These are phyloP conservation scores for Periconia macrospinosa DNA, from an alignment of 2,329 filamentous ascomycete genomes.

Conservation along the genomic window DNA sequence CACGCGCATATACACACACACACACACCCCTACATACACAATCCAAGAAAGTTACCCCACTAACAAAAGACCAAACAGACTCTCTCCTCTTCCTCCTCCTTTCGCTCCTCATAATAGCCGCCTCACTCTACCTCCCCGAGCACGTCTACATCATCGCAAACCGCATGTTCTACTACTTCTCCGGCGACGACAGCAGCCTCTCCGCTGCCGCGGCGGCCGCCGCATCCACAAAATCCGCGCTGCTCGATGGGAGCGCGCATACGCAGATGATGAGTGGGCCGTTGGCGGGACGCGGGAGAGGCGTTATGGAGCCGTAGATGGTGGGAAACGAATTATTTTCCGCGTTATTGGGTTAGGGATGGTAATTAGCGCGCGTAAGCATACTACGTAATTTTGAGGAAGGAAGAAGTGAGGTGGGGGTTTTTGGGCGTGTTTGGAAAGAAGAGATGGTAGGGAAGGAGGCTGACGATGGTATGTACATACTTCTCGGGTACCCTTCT, in stretches of 20 bases:
- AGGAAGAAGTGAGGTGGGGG: too few relatives aligned
- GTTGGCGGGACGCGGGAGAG: slow-evolving; percentile 16
- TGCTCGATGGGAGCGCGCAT: slow-evolving; percentile 13
- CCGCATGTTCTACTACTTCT: slow-evolving; percentile 93
- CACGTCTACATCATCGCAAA: slow-evolving; percentile 81
- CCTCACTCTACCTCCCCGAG: slow-evolving; percentile 89
- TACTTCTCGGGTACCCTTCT: too few relatives aligned
- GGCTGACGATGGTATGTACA: too few relatives aligned
- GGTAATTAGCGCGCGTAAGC: too few relatives aligned
- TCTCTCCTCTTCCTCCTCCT: slow-evolving; percentile 88
- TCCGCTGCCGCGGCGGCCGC: slow-evolving; percentile 1
- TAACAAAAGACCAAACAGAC: slow-evolving; percentile 62
- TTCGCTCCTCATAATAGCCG: slow-evolving; percentile 82
- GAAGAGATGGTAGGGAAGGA: too few relatives aligned
- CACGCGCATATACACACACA: not conserved
- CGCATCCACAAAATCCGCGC: slow-evolving; percentile 10
- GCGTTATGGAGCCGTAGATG: slow-evolving; percentile 24
- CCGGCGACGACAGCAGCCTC: slow-evolving; percentile 65
- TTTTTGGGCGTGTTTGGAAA: too few relatives aligned
- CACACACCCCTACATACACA: not conserved
- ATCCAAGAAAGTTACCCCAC: not conserved
- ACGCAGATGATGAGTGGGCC: slow-evolving; percentile 9
- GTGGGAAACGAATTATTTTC: too few relatives aligned
- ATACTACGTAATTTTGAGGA: too few relatives aligned
- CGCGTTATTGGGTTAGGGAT: too few relatives aligned